Conservation (phyloP, 441 rosid species). For the Bruguiera hainesii region DNA sequence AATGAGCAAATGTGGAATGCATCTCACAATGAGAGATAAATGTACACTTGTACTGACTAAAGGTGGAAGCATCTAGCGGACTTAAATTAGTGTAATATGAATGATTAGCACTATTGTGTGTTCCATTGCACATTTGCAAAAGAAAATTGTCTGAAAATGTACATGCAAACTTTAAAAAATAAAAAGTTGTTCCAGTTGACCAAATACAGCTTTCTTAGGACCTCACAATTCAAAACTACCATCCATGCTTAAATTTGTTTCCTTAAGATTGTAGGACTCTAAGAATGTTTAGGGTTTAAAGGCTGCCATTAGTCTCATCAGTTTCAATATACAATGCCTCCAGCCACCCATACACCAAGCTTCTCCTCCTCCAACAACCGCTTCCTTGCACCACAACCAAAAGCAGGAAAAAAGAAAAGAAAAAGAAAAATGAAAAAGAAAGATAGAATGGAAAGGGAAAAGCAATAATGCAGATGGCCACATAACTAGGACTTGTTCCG, state of each 20-base stretch:
- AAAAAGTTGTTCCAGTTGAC: too few relatives aligned
- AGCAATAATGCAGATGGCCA: too few relatives aligned
- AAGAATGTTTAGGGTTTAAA: background rate
- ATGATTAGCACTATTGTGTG: too few relatives aligned
- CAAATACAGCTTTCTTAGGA: too few relatives aligned
- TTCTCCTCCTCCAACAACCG: background rate
- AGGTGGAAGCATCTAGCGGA: background rate
- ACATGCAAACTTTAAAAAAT: too few relatives aligned
- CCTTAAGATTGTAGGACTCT: background rate
- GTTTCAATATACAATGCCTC: conserved; percentile 1
- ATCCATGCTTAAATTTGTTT: background rate
- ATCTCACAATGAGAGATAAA: background rate
- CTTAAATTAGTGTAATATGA: background rate
- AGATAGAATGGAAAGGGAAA: too few relatives aligned
- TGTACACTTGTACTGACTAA: background rate
- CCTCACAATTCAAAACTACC: too few relatives aligned
- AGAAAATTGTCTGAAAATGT: too few relatives aligned
- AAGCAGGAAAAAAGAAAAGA: too few relatives aligned
- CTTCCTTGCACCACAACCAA: too few relatives aligned
- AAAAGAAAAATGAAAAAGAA: too few relatives aligned
- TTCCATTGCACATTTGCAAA: too few relatives aligned
- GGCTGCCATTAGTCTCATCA: background rate
- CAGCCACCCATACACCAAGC: background rate
- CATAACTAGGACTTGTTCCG: background rate
- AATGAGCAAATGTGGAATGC: conserved; percentile 29